Evolutionary conservation across 805 yeast genomes (phyloP).

Genomic region (Cyberlindnera lachancei): DNA sequence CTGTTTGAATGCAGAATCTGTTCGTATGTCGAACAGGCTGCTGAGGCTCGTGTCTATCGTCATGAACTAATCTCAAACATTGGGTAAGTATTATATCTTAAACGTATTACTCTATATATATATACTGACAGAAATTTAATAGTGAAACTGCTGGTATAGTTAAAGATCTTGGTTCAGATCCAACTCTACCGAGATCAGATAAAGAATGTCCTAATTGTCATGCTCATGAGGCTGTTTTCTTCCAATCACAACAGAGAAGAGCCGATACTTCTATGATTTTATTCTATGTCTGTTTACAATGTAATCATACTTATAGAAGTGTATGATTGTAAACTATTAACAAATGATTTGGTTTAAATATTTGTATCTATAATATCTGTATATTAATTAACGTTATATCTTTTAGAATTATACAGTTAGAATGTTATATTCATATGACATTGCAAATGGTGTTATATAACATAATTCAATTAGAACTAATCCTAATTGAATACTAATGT

Average conservation of each 20-base stretch:
- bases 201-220: conserved; percentile 89
- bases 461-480: too few species aligned
- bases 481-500: too few species aligned
- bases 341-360: too few species aligned
- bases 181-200: conserved; percentile 95
- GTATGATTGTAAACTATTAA: neutral
- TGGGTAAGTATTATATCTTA: conserved; percentile 40
- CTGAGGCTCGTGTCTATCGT: conserved; percentile 78
- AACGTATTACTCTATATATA: too few species aligned
- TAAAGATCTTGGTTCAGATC: conserved; percentile 91
- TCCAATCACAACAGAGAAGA: conserved; percentile 92
- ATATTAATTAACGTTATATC: too few species aligned
- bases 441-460: too few species aligned
- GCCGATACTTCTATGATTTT: conserved; percentile 93
- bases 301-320: conserved; percentile 58
- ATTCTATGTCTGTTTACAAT: conserved; percentile 85
- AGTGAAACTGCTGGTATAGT: conserved; percentile 93
- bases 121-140: conserved; percentile 8
- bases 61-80: conserved; percentile 89
- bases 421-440: too few species aligned
- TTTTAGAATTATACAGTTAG: too few species aligned
- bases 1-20: conserved; percentile 93
- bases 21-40: conserved; percentile 87
- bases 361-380: too few species aligned
- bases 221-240: conserved; percentile 87